Evolutionary conservation across 2,329 filamentous ascomycete species (phyloP), one percentile per base, ranked within the genome.

Genomic region (Epichloe hybrida): DNA sequence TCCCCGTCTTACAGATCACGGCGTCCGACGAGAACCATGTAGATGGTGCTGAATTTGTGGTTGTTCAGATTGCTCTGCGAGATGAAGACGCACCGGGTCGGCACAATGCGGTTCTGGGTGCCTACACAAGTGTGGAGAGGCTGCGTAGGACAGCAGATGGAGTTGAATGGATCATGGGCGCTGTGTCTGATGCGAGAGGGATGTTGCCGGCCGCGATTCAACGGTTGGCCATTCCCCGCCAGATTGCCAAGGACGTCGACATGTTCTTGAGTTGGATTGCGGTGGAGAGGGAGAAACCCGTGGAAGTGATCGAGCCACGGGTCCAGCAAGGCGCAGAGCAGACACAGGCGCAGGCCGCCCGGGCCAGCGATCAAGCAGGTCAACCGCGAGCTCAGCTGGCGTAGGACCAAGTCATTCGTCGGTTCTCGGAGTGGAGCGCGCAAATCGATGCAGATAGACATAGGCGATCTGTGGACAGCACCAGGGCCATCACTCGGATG

Each of bases 131-230:
- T 55, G 71, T 88, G 1, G 85, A 89, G 68, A 68, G 77, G 44
- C 67, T 84, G 36, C 67, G 73, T 51, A 68, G 73, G 58, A 53
- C 74, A 5, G 62, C 58, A 4, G 61, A 58, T n/a, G 67, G 69
- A 17, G 54, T 86, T 45, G 81, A 84, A 64, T 93, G 86, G 86
- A 70, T 83, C 52, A 90, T 91, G 84, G 84, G 80, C 8, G 90
- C 86, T 9, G 77, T 81, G 11, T 84, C 81, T 53, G 78, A 90
- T 62, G 86, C 86, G 0, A 73, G 74, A 50, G 86, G 86, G 0
- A 64, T 74, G 31, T 59, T 90, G 51, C 86, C 86, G 0, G 70
- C 74, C 62, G 81, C 73, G 70, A 62, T 84, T 56, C 85, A 89
- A 70, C 81, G 79, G 54, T 59, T 77, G 62, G 79, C 76, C 3